Evolutionary conservation across 345 rosid genomes (phyloP), one percentile per base, ranked within the genome.

Genomic region (Litchi chinensis): DNA sequence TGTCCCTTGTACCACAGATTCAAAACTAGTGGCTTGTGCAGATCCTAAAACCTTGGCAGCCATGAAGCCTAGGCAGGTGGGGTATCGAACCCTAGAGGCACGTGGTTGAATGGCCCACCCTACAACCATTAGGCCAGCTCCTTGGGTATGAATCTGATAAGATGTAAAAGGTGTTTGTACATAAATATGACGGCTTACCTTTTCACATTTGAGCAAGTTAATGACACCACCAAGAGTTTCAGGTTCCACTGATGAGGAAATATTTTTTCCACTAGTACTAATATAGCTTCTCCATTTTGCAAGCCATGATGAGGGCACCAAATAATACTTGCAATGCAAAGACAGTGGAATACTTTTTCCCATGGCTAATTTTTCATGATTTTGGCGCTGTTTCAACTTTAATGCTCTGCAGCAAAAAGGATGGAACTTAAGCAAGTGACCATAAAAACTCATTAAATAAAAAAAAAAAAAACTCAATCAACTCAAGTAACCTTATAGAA

Each of bases 261-360:
- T 75, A 84, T 84, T 93, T 89, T 93, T 94, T 56, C 95, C 91
- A 80, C 87, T 88, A 71, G 90, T 81, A 89, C 79, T 87, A 59
- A 94, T 84, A 78, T 91, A 96, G 84, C 79, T 90, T 85, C 92
- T 94, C 99, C 99, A 96, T 67, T 80, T 88, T 79, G 86, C 78
- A 77, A 96, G 87, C 99, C 99, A 96, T 9, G 84, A 79, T 52
- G 98, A 87, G 57, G 99, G 95, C 74, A 96, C 82, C 86, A 96
- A 82, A 84, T 87, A 94, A 84, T 96, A 93, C 72, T 24, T 85
- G 90, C 89, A 78, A 65, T 87, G 52, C 67, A 91, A 85, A 73
- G 82, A 84, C 41, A 96, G 82, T 19, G 90, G 86, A 79, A 89
- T 85, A 68, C 81, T 83, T 89, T 86, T 96, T 71, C 94, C 98